Percentiles rank a stretch among this genome's conserved stretches.
Conservation (phyloP, 805 yeast genomes). For the Sungouiozyma intestinalis region DNA sequence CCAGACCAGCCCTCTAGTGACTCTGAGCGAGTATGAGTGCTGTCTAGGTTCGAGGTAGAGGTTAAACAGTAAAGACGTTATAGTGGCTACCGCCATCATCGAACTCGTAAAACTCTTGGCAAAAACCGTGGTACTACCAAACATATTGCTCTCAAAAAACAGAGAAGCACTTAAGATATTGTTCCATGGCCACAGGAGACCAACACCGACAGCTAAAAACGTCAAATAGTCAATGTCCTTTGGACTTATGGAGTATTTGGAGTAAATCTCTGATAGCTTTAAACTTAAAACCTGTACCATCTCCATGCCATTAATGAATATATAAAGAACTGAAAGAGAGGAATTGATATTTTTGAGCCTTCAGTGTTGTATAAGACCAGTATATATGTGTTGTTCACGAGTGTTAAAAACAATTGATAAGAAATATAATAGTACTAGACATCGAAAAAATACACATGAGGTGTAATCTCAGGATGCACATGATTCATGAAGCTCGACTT, state of each 20-base stretch:
- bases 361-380: too few species aligned
- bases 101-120: conserved; percentile 61
- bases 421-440: too few species aligned
- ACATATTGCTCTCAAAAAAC: conserved; percentile 52
- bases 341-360: too few species aligned
- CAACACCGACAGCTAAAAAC: conserved; percentile 60
- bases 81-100: conserved; percentile 79
- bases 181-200: conserved; percentile 95
- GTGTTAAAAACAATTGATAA: too few species aligned
- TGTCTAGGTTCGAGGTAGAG: conserved; percentile 58
- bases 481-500: too few species aligned
- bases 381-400: too few species aligned
- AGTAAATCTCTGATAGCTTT: not conserved
- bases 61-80: conserved; percentile 52
- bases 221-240: conserved; percentile 37
- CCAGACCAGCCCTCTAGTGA: conserved; percentile 47
- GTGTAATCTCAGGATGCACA: too few species aligned
- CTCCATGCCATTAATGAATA: too few species aligned
- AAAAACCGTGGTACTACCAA: conserved; percentile 40
- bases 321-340: too few species aligned
- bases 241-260: conserved; percentile 1
- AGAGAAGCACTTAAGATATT: conserved; percentile 78
- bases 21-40: conserved; percentile 42
- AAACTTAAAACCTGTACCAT: not conserved
- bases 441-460: too few species aligned